These are phyloP conservation scores for Neonectria magnoliae DNA, from an alignment of 2,329 filamentous ascomycete species.

Conservation along the genomic window DNA sequence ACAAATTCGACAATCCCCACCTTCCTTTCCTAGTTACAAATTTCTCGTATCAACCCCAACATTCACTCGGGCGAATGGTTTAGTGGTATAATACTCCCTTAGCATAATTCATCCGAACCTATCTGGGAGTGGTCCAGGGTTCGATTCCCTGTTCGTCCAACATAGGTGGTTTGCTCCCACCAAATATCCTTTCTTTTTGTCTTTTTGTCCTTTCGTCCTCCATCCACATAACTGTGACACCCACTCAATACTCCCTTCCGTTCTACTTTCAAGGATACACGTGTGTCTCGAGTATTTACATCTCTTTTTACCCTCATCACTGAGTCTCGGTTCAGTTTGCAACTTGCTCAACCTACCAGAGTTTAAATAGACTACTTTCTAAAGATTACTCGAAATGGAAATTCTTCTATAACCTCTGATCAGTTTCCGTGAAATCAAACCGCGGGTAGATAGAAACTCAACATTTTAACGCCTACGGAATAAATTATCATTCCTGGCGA, in stretches of 20 bases:
- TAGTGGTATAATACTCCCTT: slow-evolving; percentile 50
- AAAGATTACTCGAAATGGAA: no score
- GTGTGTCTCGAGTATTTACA: no score
- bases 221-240: background rate
- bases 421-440: no score
- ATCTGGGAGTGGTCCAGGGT: slow-evolving; percentile 48
- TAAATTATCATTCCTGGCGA: no score
- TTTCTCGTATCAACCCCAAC: background rate
- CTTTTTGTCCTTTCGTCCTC: background rate
- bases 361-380: no score
- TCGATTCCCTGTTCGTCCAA: slow-evolving; percentile 49
- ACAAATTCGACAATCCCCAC: slow-evolving; percentile 4
- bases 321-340: no score
- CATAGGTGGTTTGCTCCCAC: slow-evolving; percentile 36
- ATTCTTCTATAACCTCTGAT: no score
- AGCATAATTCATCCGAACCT: slow-evolving; percentile 40
- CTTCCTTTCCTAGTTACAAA: slow-evolving; percentile 15
- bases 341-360: no score
- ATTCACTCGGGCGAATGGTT: slow-evolving; percentile 44
- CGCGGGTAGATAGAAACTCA: background rate
- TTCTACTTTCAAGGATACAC: no score
- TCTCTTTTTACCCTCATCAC: background rate
- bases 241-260: background rate
- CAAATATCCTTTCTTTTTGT: slow-evolving; percentile 30
- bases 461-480: background rate